Conservation (phyloP, 345 rosid genomes). For the Brassica carinata region DNA sequence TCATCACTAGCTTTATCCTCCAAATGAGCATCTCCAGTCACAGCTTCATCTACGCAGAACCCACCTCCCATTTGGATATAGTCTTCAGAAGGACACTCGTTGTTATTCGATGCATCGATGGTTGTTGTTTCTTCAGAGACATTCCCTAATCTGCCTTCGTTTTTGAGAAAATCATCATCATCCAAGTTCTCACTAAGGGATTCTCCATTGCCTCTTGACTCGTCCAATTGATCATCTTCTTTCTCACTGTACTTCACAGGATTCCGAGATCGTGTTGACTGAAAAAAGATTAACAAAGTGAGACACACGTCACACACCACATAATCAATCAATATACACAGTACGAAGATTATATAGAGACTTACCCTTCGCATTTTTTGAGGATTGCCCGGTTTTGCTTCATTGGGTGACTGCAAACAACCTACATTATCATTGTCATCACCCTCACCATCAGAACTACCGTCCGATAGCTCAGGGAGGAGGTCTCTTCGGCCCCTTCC, state of each 20-base stretch:
- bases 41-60: conserved; percentile 54
- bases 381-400: conserved; percentile 31
- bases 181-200: conserved; percentile 29
- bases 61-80: conserved; percentile 56
- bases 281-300: conserved; percentile 31
- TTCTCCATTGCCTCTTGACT: conserved; percentile 32
- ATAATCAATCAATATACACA: not conserved
- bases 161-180: conserved; percentile 25
- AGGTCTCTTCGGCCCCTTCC: conserved; percentile 42
- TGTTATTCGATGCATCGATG: conserved; percentile 19
- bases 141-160: conserved; percentile 17
- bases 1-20: conserved; percentile 42
- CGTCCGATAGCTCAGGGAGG: conserved; percentile 48
- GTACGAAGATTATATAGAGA: not conserved
- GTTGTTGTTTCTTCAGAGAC: conserved; percentile 24
- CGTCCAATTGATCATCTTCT: conserved; percentile 50
- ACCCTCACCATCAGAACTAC: conserved; percentile 45
- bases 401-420: conserved; percentile 35
- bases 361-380: conserved; percentile 72
- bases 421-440: conserved; percentile 28
- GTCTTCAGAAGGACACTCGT: conserved; percentile 30
- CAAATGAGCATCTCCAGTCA: conserved; percentile 37
- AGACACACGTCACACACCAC: not conserved
- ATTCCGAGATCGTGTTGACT: conserved; percentile 73
- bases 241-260: conserved; percentile 50